Evolutionary conservation across 306 rosid species (phyloP), one percentile per base, ranked within the genome.

Genomic region (Dryas octopetala): DNA sequence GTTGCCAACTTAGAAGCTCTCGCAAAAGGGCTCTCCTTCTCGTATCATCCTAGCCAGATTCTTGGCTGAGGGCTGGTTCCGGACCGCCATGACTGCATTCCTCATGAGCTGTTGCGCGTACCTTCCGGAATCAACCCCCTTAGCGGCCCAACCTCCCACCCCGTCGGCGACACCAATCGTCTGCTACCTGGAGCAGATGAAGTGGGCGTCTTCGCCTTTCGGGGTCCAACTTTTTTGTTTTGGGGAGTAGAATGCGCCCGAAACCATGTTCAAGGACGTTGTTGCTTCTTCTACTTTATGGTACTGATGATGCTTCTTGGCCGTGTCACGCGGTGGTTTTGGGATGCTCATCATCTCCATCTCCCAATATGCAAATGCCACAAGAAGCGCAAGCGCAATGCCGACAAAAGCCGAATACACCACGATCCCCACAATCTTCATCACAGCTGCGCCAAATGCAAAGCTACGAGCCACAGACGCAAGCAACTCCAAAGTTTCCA

Each of bases 161-260:
- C 81, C 76, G 6, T 77, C 76, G 1, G 71, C 81, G 45, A 70
- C 65, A 14, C 81, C 64, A 5, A 77, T 52, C 0, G 53, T 58
- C 19, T 77, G 19, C 54, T 60, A 54, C 13, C 53, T 54, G 0
- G 63, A 45, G 23, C 71, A 70, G 10, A 70, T 53, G 44, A 77
- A 70, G 81, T 60, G 76, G 13, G 81, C 76, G 49, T 62, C 76
- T 14, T 77, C 65, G 0, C 81, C 81, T 2, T 23, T 0, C 4
- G 54, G 50, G 26, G 19, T 4, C 15, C 2, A 6, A 4, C n/a
- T 7, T 0, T 12, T 5, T 43, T 77, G 71, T 4, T 77, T 77
- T 1, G 65, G 45, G 7, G 61, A 32, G 52, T 77, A 69, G 51
- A 16, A 50, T 41, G 63, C 44, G 6, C 70, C 53, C 4, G 51